Evolutionary conservation across 257 asterid species (phyloP).

Genomic region (Capsicum chinense): DNA sequence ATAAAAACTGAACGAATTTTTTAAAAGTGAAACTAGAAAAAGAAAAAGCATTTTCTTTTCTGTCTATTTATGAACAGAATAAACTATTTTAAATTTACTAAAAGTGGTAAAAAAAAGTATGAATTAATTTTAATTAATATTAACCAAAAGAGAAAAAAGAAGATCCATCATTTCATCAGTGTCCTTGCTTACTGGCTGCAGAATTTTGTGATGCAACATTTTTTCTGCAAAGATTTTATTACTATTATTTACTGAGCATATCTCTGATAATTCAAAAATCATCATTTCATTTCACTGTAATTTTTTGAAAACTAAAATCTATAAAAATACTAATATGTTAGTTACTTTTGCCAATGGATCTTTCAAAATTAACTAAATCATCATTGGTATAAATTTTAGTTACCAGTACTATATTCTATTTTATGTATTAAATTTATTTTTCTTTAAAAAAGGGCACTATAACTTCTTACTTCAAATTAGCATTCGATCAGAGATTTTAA

Average conservation of each 20-base stretch:
- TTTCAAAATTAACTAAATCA: background rate
- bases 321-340: background rate
- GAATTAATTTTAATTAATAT: background rate
- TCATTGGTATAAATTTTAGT: too few species aligned
- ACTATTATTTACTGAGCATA: constrained; percentile 6
- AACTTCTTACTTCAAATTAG: too few species aligned
- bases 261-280: background rate
- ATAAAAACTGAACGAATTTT: background rate
- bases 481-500: too few species aligned
- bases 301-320: background rate
- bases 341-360: background rate
- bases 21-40: background rate
- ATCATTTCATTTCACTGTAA: background rate
- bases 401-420: too few species aligned
- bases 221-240: constrained; percentile 10
- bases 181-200: background rate
- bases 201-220: constrained; percentile 28
- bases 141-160: background rate
- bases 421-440: too few species aligned
- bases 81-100: background rate
- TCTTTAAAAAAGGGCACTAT: too few species aligned
- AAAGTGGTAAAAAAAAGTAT: background rate
- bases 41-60: background rate
- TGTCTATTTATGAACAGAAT: background rate
- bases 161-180: constrained; percentile 17